Base-by-base conservation (phyloP, 108 stramenopile species). In the Craspedostauros australis region DNA sequence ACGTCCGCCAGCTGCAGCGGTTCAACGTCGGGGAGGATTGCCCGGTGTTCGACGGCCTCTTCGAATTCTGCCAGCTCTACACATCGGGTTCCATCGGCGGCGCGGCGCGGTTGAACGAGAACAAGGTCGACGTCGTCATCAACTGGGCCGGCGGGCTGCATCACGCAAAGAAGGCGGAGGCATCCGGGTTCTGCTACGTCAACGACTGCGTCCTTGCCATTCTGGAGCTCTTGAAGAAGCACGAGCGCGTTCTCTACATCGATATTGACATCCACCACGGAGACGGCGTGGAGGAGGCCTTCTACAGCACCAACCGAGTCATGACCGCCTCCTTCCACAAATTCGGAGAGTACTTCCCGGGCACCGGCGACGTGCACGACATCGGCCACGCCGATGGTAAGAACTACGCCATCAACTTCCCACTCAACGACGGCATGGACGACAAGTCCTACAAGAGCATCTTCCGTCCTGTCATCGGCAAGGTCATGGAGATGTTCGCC, bases 241-340 rank as follows among this genome's bases (percentile, higher is more conserved):
- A 99, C 63, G 91, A 95, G 54, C 86, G 98, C 39, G 98, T 99
- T 16, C 93, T 99, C n/a, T 99, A 99, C 75, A 95, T 99, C 60
- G 98, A 99, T 73, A 99, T 99, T 73, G 98, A 99, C 67, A 96
- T 99, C 42, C 98, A 99, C 76, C 98, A 99, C 56, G 96, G 64
- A 46, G 96, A 99, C 63, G 98, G 98, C 18, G 95, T 98, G 18
- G 96, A 95, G 57, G 94, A 94, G 69, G 97, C 97, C 22, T 98
- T 96, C 68, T 99, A 99, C 73, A 64, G 93, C 9, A 99, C 97
- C 47, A 94, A 98, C 71, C 87, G 98, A 14, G 98, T 99, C 54
- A 99, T 99, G 98, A 98, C 97, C 1, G 77, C 73, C 25, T 87
- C 84, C 12, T 98, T 99, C 64, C 98, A 99, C 82, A 98, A 98